Evolutionary conservation across 2,329 filamentous ascomycete species (phyloP).

Genomic region (Trichophyton verrucosum): DNA sequence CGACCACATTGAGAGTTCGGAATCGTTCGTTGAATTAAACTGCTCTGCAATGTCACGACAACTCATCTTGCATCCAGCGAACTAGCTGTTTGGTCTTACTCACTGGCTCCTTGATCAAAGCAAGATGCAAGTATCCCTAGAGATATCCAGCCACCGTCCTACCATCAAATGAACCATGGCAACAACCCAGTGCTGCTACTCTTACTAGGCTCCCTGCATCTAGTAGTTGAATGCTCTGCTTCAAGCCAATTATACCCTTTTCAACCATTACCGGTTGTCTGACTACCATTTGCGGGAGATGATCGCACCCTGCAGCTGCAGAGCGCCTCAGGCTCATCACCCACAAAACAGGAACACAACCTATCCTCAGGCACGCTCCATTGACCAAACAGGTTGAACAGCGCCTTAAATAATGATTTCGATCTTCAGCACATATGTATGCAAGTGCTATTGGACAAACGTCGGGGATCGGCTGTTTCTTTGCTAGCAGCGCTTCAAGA

Average conservation of each 20-base stretch:
- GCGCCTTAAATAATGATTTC: not conserved
- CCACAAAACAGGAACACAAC: not conserved
- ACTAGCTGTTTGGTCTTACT: not conserved
- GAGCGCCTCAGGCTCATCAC: not conserved
- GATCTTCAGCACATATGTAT: not conserved
- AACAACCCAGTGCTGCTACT: not conserved
- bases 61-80: not conserved
- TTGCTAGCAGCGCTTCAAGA: not conserved
- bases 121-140: not conserved
- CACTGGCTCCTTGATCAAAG: not conserved
- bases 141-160: not conserved
- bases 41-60: not conserved
- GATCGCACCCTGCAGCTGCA: not conserved
- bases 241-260: not conserved
- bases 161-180: not conserved
- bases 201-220: not conserved
- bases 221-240: not conserved
- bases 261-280: not conserved
- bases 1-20: no score
- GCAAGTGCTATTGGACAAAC: not conserved
- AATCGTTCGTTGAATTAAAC: no score
- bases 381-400: not conserved
- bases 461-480: not conserved
- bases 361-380: not conserved
- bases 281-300: not conserved